phyloP scores from a whole-genome alignment of 2,329 filamentous ascomycete species.

The Xylaria sp. region DNA sequence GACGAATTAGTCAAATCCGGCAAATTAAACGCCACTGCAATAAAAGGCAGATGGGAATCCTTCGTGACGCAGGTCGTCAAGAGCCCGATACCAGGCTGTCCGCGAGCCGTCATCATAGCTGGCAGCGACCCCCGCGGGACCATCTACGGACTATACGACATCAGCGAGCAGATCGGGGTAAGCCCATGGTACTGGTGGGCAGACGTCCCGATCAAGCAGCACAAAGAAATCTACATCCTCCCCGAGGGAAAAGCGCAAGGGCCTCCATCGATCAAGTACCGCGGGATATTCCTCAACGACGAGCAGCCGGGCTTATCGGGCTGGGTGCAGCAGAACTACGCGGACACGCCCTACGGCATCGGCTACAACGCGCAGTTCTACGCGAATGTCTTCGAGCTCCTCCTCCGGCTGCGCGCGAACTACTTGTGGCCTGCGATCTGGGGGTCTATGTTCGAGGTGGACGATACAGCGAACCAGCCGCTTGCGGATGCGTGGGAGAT shows the following conservation, averaged over 20 bases:
- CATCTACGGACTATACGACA: conserved; percentile 73
- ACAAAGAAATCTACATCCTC: conserved; percentile 60
- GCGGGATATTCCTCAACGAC: conserved; percentile 74
- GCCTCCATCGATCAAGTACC: conserved; percentile 68
- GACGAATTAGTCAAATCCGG: conserved; percentile 60
- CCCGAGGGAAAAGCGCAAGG: conserved; percentile 60
- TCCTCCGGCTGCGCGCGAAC: conserved; percentile 73
- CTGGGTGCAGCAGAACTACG: conserved; percentile 59
- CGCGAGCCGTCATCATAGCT: conserved; percentile 68
- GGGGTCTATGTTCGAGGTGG: conserved; percentile 74
- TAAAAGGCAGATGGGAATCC: conserved; percentile 72
- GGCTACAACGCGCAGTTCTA: conserved; percentile 69
- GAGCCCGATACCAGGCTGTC: conserved; percentile 60
- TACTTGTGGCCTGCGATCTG: conserved; percentile 78
- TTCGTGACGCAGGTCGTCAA: conserved; percentile 66
- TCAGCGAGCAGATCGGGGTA: conserved; percentile 76
- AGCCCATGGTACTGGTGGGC: conserved; percentile 74
- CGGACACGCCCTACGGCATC: conserved; percentile 51
- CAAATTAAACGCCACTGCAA: conserved; percentile 62
- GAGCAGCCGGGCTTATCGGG: conserved; percentile 71
- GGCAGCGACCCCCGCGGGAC: conserved; percentile 63
- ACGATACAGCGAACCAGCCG: conserved; percentile 71
- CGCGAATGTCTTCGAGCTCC: conserved; percentile 70
- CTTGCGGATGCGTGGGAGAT: conserved; percentile 76
- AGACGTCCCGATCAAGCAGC: conserved; percentile 61